Base-by-base conservation (phyloP, 768 basidiomycete species). In the Mrakia frigida region DNA sequence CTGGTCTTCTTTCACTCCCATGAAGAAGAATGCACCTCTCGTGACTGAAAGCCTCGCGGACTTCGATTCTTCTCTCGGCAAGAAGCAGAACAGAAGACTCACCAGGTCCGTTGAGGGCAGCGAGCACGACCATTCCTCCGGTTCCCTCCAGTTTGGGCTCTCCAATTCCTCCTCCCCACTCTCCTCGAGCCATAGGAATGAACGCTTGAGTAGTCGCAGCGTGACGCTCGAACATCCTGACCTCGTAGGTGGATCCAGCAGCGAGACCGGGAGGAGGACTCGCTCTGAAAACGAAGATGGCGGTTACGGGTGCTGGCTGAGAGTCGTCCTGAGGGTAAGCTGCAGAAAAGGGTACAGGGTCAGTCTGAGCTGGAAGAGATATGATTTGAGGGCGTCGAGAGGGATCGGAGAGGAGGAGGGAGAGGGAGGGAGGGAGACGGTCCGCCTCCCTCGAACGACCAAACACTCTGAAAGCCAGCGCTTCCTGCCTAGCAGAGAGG, bases 201-300 rank as follows among this genome's bases (percentile, higher is more conserved):
- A 73, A 73, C 16, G 73, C 73, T 25, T 73, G 73, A 23, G 73
- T 61, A 7, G 73, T 61, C 13, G 35, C 59, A 25, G 73, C 50
- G 59, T 73, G 73, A n/a, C 73, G 56, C 31, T 73, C 73, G 59
- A 73, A 73, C 73, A 73, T 73, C n/a, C 59, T 23, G 16, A 73
- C 33, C 31, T n/a, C 23, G 37, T 28, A 73, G 16, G 56, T 61
- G 0, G 28, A 35, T 13, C 73, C 73, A 14, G 14, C 31, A 13
- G 25, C 33, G 25, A 73, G 56, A 43, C 73, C 73, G 6, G 56
- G 21, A 21, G 73, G 73, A 25, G 73, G 73, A 16, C 60, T 73
- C 16, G 73, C 73, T 59, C 73, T 33, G 43, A 61, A 73, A 39
- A 73, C 59, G 35, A 56, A 60, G 73, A 73, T 73, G 4, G 73